Base-by-base conservation (phyloP, 2,329 filamentous ascomycete species). In the Trichoderma lentiforme region DNA sequence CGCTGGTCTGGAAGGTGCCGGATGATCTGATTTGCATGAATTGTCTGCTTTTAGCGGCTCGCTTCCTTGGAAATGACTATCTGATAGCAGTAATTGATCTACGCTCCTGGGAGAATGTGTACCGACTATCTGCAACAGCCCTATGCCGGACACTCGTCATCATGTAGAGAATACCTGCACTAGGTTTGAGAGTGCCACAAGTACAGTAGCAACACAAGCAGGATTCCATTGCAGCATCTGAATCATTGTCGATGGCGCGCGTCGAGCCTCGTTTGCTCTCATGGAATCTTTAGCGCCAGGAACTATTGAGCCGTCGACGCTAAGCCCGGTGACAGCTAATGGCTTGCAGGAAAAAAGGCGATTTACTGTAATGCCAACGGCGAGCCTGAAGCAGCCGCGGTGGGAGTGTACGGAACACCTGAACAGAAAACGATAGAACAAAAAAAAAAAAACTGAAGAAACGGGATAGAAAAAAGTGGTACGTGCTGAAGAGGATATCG, bases 1-100 rank as follows among this genome's bases (percentile, higher is more conserved):
- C 36, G 56, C 28, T 70, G 56, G 56, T 61, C 39, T 70, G 66
- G 39, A 62, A 70, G 56, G 36, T 62, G 11, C 66, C 66, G 66
- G 57, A 70, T 62, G 56, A 61, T 53, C 43, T 61, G 66, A 70
- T 70, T 62, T 34, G 66, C 66, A 70, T 62, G 28, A 62, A 62
- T 18, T 18, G 15, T 12, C 36, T 34, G 28, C 15, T 21, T 53
- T 53, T 43, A 43, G 39, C 43, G n/a, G n/a, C 39, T 66, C 63
- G 63, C 63, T 53, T 70, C 34, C n/a, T 18, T 21, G 14, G 36
- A 43, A n/a, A 39, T 36, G 32, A 21, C 63, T 14, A 69, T 34
- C 36, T 60, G 21, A 21, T 36, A 70, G 57, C 39, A 70, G 66
- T 26, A 62, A 69, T 21, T 70, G 56, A 70, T 51, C 66, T 36